These are phyloP conservation scores for Fusarium sp. DNA, from an alignment of 2,329 filamentous ascomycete species.

Conservation along the genomic window DNA sequence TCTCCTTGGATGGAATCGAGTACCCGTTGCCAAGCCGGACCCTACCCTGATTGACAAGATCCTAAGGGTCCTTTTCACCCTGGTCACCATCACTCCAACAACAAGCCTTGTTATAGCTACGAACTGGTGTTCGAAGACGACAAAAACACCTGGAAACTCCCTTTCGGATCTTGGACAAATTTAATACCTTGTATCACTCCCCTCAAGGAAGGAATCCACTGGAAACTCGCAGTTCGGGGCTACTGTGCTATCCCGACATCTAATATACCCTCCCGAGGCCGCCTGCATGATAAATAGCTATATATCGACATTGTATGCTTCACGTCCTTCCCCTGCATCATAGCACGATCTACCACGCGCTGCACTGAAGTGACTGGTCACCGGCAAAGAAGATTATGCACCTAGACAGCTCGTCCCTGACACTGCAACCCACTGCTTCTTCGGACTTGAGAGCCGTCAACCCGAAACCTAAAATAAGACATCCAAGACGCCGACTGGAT, in stretches of 20 bases:
- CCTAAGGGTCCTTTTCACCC: conserved; percentile 28
- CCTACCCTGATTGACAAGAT: background rate
- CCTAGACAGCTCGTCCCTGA: conserved; percentile 22
- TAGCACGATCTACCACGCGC: conserved; percentile 19
- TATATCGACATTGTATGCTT: conserved; percentile 19
- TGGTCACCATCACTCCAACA: conserved; percentile 8
- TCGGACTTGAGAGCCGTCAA: conserved; percentile 27
- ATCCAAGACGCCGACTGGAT: background rate
- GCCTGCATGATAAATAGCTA: conserved; percentile 20
- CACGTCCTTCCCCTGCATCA: conserved; percentile 31
- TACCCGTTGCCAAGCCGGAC: conserved; percentile 2
- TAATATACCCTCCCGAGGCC: conserved; percentile 7
- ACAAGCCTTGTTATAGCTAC: conserved; percentile 18
- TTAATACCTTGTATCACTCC: conserved; percentile 6
- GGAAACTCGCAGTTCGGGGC: background rate
- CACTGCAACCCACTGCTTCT: conserved; percentile 27
- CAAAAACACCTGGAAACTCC: background rate
- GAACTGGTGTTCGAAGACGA: conserved; percentile 6
- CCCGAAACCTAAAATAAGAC: conserved; percentile 15
- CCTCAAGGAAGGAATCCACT: conserved; percentile 4
- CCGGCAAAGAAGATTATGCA: conserved; percentile 5
- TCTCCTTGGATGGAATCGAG: background rate
- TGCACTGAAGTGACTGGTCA: conserved; percentile 13
- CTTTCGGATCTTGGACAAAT: conserved; percentile 14
- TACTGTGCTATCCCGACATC: conserved; percentile 2